phyloP scores from a whole-genome alignment of 257 asterid species.

The Solanum stenotomum region DNA sequence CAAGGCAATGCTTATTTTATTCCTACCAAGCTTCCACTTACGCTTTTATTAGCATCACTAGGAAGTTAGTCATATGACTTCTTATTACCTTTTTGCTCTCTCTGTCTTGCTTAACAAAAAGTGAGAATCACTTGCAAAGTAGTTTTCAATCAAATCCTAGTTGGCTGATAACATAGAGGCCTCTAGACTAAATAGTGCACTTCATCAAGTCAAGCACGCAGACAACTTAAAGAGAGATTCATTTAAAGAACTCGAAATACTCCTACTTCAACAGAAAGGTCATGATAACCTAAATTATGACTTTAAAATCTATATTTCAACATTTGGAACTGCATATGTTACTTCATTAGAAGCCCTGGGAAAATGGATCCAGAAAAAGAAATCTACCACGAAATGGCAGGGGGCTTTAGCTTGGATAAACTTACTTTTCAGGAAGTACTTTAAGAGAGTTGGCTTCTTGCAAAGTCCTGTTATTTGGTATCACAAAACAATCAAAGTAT shows the following conservation, averaged over 20 bases:
- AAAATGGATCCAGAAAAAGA: not conserved
- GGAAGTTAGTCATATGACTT: not conserved
- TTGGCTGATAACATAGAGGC: not conserved
- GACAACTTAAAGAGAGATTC: not conserved
- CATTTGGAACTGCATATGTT: not conserved
- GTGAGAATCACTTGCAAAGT: not conserved
- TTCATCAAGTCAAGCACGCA: not conserved
- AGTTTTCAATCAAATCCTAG: not conserved
- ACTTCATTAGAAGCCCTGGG: not conserved
- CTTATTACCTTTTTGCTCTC: not conserved
- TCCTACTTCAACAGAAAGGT: slow-evolving; percentile 1
- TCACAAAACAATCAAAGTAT: slow-evolving; percentile 12
- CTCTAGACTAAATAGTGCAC: not conserved
- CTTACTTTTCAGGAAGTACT: slow-evolving; percentile 15
- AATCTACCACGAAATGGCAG: slow-evolving; percentile 3
- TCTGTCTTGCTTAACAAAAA: not conserved
- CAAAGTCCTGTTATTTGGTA: slow-evolving; percentile 7
- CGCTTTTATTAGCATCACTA: not conserved
- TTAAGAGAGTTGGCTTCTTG: slow-evolving; percentile 12
- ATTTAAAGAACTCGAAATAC: not conserved
- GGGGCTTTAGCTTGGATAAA: slow-evolving; percentile 7
- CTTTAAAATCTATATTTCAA: not conserved
- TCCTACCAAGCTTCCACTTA: not conserved
- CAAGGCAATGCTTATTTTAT: not conserved
- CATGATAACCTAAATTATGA: not conserved